Evolutionary conservation across 2,329 filamentous ascomycete genomes (phyloP), one percentile per base, ranked within the genome.

Genomic region (Colletotrichum musae): DNA sequence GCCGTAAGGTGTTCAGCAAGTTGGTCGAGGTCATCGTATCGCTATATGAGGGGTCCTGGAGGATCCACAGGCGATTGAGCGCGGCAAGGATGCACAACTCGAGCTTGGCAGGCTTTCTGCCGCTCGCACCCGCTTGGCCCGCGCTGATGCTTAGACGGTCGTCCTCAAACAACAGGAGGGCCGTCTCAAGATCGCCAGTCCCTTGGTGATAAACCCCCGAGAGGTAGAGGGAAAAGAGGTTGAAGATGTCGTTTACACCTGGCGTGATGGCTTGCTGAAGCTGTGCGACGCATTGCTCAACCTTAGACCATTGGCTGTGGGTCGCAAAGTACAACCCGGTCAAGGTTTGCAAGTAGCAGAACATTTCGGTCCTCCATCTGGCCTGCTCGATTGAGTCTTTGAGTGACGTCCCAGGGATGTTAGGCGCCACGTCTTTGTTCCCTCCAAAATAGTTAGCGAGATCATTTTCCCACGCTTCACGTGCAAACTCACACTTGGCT

Each of bases 161-260:
- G 48, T 89, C 86, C 69, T 88, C 86, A 79, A 93, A 97, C 10
- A 91, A 86, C 4, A 83, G 74, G 15, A 94, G 81, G 4, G 95
- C 94, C 2, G 83, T 81, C n/a, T 88, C 82, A 1, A 96, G 84
- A 71, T 94, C 86, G 16, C 94, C 94, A 5, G 87, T 91, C 18
- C 92, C 93, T 81, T 98, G 95, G 60, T 90, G 84, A 73, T 94
- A 92, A 7, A 93, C 87, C 0, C 92, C 95, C 1, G 87, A 84
- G 18, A 97, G 88, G 78, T 98, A 98, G 51, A 88, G 82, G 6
- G 88, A 84, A 52, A 93, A 84, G 41, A 89, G 82, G 26, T 79
- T 78, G 43, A 90, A 84, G 4, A 71, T 66, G 2, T 72, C 71
- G 57, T 72, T 66, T 12, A 71, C 60, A 45, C 56, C 53, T 52